Conservation (phyloP, 495 filamentous ascomycete species). For the Podospora pseudocomata region DNA sequence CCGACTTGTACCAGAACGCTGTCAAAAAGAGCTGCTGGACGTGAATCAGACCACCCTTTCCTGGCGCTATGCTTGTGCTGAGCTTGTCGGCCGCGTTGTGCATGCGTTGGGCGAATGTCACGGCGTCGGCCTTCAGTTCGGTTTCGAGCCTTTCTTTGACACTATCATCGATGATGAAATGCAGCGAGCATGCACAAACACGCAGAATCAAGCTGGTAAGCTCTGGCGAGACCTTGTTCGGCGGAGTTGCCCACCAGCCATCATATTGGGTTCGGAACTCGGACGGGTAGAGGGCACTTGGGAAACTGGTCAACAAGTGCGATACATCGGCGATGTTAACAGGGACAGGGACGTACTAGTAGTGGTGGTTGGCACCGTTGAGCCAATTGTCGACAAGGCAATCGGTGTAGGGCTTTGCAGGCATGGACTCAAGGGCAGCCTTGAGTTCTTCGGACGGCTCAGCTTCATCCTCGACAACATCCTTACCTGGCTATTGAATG, state of each 20-base stretch:
- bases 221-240: constrained; percentile 36
- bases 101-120: constrained; percentile 41
- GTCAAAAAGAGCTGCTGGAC: constrained; percentile 53
- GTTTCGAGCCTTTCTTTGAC: constrained; percentile 44
- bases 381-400: constrained; percentile 50
- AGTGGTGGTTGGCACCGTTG: constrained; percentile 47
- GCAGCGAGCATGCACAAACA: constrained; percentile 49
- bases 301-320: not conserved
- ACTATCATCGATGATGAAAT: constrained; percentile 38
- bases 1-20: constrained; percentile 52
- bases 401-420: constrained; percentile 37
- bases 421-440: constrained; percentile 20
- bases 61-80: constrained; percentile 42
- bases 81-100: constrained; percentile 45
- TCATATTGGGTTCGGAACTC: constrained; percentile 48
- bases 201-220: constrained; percentile 52
- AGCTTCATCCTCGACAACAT: constrained; percentile 15
- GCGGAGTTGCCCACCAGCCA: constrained; percentile 44
- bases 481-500: constrained; percentile 15
- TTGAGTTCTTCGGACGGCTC: constrained; percentile 31
- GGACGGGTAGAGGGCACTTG: constrained; percentile 41
- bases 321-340: not conserved
- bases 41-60: constrained; percentile 46
- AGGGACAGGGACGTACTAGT: constrained; percentile 28
- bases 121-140: constrained; percentile 40